Conservation (phyloP, 2,329 filamentous ascomycete genomes). For the Fusarium gaditjirri region DNA sequence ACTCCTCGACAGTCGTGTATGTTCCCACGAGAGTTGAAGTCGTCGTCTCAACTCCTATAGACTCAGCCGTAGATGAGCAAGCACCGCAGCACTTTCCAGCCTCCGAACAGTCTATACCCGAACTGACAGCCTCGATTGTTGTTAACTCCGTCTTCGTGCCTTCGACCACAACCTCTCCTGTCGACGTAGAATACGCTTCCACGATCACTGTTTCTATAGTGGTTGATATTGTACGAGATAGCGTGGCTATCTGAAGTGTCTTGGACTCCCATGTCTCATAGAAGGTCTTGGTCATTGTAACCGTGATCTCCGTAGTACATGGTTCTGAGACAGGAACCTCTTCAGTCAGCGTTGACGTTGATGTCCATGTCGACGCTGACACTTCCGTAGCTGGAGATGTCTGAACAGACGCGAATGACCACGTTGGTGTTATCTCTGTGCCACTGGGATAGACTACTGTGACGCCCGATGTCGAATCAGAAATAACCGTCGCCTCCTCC, state of each 20-base stretch:
- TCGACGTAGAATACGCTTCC: conserved; percentile 44
- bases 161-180: conserved; percentile 30
- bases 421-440: neutral
- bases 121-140: conserved; percentile 34
- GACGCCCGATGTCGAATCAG: neutral
- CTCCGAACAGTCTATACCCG: conserved; percentile 26
- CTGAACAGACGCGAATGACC: conserved; percentile 3
- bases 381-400: neutral
- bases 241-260: conserved; percentile 20
- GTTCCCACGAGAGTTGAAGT: conserved; percentile 10
- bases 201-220: conserved; percentile 39
- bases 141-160: conserved; percentile 37
- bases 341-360: neutral
- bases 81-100: conserved; percentile 29
- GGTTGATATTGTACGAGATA: conserved; percentile 35
- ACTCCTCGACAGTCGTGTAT: conserved; percentile 15
- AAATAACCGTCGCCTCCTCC: neutral
- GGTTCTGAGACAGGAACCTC: conserved; percentile 20
- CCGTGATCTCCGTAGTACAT: conserved; percentile 41
- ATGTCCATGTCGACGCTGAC: neutral
- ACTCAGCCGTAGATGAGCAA: conserved; percentile 18
- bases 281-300: conserved; percentile 43
- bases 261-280: conserved; percentile 41
- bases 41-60: neutral
- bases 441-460: conserved; percentile 4